phyloP scores from a whole-genome alignment of 495 filamentous ascomycete species.

The Penicillium steckii region DNA sequence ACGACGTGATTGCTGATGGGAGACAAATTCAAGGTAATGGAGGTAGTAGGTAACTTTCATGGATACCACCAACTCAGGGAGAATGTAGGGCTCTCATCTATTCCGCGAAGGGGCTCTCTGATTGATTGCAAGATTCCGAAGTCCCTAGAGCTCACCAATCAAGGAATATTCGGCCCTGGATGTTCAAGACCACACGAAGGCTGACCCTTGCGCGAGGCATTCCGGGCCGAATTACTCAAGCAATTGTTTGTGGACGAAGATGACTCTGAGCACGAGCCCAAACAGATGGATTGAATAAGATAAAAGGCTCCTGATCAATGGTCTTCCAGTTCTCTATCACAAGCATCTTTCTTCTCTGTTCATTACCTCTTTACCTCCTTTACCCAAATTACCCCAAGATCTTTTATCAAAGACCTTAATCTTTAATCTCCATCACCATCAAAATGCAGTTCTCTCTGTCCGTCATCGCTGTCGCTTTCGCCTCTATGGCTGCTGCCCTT shows the following conservation, averaged over 20 bases:
- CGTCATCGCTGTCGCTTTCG: slow-evolving; percentile 16
- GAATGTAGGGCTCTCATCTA: slow-evolving; percentile 21
- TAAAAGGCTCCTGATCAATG: slow-evolving; percentile 19
- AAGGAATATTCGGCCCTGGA: neutral
- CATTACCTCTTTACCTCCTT: slow-evolving; percentile 12
- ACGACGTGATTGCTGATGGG: neutral
- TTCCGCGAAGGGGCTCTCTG: slow-evolving; percentile 14
- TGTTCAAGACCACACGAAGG: slow-evolving; percentile 1
- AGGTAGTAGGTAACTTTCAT: slow-evolving; percentile 10
- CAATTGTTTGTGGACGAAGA: slow-evolving; percentile 14
- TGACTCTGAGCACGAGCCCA: slow-evolving; percentile 3
- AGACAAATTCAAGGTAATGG: neutral
- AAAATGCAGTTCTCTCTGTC: slow-evolving; percentile 28
- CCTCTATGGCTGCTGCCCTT: slow-evolving; percentile 15
- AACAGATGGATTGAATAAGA: slow-evolving; percentile 12
- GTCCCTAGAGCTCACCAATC: slow-evolving; percentile 10
- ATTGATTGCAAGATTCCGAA: slow-evolving; percentile 15
- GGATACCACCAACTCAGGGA: slow-evolving; percentile 17
- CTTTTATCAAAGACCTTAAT: slow-evolving; percentile 23
- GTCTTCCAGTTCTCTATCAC: slow-evolving; percentile 6
- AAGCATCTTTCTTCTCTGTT: slow-evolving; percentile 11
- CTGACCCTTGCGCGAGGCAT: slow-evolving; percentile 23
- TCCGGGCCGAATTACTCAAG: slow-evolving; percentile 14
- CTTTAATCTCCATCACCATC: slow-evolving; percentile 19
- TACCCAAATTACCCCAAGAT: slow-evolving; percentile 7